These are phyloP conservation scores for Nidularia pulvinata DNA, from an alignment of 768 basidiomycete species.

Conservation along the genomic window DNA sequence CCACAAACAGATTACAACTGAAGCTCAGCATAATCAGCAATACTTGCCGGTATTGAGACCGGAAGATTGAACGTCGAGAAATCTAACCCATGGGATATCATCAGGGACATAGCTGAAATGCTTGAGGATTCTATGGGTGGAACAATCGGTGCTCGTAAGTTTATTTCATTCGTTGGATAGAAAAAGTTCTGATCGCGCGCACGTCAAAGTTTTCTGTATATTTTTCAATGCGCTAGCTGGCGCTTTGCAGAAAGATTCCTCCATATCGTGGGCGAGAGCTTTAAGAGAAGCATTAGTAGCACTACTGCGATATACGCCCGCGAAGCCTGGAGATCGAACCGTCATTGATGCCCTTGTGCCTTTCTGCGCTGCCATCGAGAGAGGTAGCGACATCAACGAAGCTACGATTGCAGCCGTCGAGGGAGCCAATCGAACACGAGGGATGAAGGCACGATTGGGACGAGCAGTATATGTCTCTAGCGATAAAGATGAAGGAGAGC, in stretches of 20 bases:
- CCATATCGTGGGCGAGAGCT: background rate
- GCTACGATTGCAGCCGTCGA: background rate
- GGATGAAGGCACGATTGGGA: background rate
- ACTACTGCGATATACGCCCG: constrained; percentile 42
- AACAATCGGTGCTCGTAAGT: constrained; percentile 49
- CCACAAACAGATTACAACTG: background rate
- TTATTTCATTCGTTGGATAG: constrained; percentile 2
- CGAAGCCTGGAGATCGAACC: constrained; percentile 54
- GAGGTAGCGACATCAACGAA: background rate
- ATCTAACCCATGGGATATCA: constrained; percentile 14
- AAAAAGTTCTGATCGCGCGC: background rate
- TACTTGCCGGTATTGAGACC: background rate
- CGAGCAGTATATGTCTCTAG: background rate
- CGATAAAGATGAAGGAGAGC: background rate
- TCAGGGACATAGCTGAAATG: constrained; percentile 31
- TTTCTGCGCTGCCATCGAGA: constrained; percentile 34
- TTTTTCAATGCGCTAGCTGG: constrained; percentile 37
- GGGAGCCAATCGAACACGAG: background rate
- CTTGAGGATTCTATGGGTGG: constrained; percentile 56
- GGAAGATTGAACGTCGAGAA: constrained; percentile 5
- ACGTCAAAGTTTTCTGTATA: constrained; percentile 36
- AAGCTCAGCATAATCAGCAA: background rate
- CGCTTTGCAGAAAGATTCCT: constrained; percentile 7
- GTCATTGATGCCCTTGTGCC: constrained; percentile 53
- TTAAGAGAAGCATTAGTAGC: constrained; percentile 18